Evolutionary conservation across 129 eudicot genomes (phyloP).

Genomic region (Tagetes erecta): DNA sequence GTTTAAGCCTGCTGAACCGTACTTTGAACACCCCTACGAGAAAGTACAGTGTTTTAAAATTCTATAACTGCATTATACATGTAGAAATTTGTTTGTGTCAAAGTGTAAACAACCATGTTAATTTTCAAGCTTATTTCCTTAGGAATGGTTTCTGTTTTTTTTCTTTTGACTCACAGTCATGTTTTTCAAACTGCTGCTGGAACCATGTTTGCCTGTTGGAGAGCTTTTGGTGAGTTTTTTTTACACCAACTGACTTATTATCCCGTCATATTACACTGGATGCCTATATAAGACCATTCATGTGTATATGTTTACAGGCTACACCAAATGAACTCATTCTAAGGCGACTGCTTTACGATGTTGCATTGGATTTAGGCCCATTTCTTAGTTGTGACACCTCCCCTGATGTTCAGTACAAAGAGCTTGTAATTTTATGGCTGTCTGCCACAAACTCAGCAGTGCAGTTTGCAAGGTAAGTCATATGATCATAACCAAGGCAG

Average conservation of each 20-base stretch:
- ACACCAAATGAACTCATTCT: conserved; percentile 50
- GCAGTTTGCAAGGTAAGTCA: conserved; percentile 58
- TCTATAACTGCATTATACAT: not conserved
- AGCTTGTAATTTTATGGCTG: conserved; percentile 51
- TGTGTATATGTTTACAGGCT: conserved; percentile 40
- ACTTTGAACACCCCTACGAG: too few relatives aligned
- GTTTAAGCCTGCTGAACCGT: not conserved
- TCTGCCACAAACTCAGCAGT: conserved; percentile 54
- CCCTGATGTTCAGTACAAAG: conserved; percentile 33
- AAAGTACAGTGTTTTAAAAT: not conserved
- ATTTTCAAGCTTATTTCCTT: conserved; percentile 5
- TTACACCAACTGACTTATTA: conserved; percentile 16
- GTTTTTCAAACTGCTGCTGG: conserved; percentile 74
- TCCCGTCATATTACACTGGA: conserved; percentile 3
- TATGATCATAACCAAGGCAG: not conserved
- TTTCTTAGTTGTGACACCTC: conserved; percentile 43
- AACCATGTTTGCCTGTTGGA: conserved; percentile 59
- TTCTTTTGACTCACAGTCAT: conserved; percentile 45
- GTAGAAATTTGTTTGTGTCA: not conserved
- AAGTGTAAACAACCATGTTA: not conserved
- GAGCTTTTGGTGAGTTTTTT: conserved; percentile 58
- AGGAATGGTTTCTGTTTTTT: conserved; percentile 13
- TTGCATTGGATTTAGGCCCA: conserved; percentile 49
- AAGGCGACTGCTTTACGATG: conserved; percentile 48
- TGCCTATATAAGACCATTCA: not conserved